A percentile compares a stretch with the other conserved stretches of the same genome.
Evolutionary conservation across 108 stramenopile species (phyloP).

Genomic region (Cylindrotheca fusiformis): DNA sequence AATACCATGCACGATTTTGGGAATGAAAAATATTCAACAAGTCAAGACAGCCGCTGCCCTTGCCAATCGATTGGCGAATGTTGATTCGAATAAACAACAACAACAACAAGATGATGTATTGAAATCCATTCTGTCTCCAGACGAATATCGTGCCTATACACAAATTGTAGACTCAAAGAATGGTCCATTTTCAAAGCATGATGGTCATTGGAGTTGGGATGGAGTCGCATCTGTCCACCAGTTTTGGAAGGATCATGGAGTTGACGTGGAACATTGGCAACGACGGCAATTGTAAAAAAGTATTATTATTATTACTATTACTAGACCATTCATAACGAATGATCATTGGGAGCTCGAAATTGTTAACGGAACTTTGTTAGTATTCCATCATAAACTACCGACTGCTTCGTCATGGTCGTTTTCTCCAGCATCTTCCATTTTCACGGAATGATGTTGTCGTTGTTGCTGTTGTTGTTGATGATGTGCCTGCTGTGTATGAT

Average conservation of each 20-base stretch:
- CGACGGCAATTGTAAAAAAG: not conserved
- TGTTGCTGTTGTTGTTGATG: no score
- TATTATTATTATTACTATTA: no score
- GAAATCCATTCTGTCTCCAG: constrained; percentile 34
- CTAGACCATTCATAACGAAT: no score
- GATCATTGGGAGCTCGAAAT: no score
- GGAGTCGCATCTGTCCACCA: constrained; percentile 43
- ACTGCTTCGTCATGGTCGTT: no score
- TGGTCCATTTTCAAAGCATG: constrained; percentile 69
- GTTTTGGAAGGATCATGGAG: constrained; percentile 46
- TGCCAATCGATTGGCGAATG: constrained; percentile 48
- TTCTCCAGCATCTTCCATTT: no score
- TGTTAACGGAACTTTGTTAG: no score
- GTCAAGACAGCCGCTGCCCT: constrained; percentile 50
- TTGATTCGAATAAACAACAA: constrained; percentile 4
- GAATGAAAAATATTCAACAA: constrained; percentile 66
- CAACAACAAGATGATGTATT: constrained; percentile 26
- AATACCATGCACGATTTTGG: constrained; percentile 79
- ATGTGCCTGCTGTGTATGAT: no score
- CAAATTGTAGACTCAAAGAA: constrained; percentile 33
- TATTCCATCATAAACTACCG: no score
- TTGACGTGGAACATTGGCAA: not conserved
- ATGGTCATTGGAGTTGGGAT: constrained; percentile 64
- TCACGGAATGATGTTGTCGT: no score
- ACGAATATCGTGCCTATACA: constrained; percentile 35